Base-by-base conservation (phyloP, 306 rosid species). In the Gastrolobium bilobum region DNA sequence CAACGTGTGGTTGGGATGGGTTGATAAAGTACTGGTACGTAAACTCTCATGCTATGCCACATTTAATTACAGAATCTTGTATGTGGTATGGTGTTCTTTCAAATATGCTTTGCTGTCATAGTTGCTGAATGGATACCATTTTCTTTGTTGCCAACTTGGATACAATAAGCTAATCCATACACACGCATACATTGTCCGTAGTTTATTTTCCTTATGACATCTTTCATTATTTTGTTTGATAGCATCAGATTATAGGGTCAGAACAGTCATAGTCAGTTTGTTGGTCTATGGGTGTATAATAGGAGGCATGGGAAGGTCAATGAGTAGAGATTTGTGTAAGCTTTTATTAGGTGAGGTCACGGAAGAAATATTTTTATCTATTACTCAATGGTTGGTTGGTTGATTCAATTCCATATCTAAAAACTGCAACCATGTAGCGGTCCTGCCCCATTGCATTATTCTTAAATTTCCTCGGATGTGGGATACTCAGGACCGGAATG, bases 1-100 rank as follows among this genome's bases (percentile, higher is more conserved):
- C 99, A 43, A 95, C 99, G 0, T 95, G 99, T 54, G 97, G 99
- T 73, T 95, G 99, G 99, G 99, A 95, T 68, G 99, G 99, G 71
- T 78, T 93, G 91, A 95, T 95, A 59, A 93, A 93, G 68, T 95
- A 95, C 63, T 93, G 99, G 99, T 95, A 47, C 81, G 98, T 87
- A 74, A 79, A 82, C 39, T 20, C 34, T 84, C 68, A 40, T 68
- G 51, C 67, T 39, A 44, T 74, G 37, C 20, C 44, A 33, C 63
- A 42, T 67, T 48, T 26, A 20, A 52, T 51, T 71, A 61, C 51
- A 2, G 9, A 63, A 14, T 75, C 70, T 10, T 54, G 46, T 47
- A 20, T 47, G 26, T 20, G 26, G 26, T 20, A 7, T 20, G 42
- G 47, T 79, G 53, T 43, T 73, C 33, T 39, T 83, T 59, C 20